Conservation (phyloP, 768 basidiomycete species). For the Lepiota subincarnata region DNA sequence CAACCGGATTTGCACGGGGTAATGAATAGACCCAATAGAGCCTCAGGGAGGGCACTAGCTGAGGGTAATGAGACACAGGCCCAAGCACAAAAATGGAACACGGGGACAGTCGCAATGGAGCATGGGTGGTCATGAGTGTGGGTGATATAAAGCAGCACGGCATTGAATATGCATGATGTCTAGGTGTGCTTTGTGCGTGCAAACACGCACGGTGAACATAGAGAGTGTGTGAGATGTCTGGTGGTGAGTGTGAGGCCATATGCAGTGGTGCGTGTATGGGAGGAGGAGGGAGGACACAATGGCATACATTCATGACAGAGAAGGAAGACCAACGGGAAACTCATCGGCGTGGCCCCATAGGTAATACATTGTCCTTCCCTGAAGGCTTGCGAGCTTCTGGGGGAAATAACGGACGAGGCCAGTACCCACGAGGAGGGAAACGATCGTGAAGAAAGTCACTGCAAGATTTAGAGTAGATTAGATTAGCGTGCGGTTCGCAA, state of each 20-base stretch:
- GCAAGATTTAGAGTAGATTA: neutral
- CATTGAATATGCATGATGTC: too few relatives aligned
- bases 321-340: slow-evolving; percentile 13
- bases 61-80: too few relatives aligned
- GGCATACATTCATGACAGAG: neutral
- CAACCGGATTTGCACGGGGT: too few relatives aligned
- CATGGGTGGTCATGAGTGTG: too few relatives aligned
- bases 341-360: slow-evolving; percentile 45
- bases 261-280: neutral
- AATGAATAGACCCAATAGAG: too few relatives aligned
- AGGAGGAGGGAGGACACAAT: neutral
- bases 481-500: neutral
- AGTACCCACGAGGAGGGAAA: slow-evolving; percentile 35
- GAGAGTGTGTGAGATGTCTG: neutral
- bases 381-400: slow-evolving; percentile 37
- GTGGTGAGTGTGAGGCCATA: neutral
- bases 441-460: slow-evolving; percentile 39
- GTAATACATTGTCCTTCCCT: slow-evolving; percentile 42
- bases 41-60: too few relatives aligned
- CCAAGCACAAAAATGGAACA: too few relatives aligned
- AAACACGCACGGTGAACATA: neutral
- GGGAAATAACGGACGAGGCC: slow-evolving; percentile 45
- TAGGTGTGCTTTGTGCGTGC: too few relatives aligned
- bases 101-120: too few relatives aligned
- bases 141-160: too few relatives aligned